phyloP scores from a whole-genome alignment of 2,329 filamentous ascomycete species.

The Rhinocladiella mackenziei region DNA sequence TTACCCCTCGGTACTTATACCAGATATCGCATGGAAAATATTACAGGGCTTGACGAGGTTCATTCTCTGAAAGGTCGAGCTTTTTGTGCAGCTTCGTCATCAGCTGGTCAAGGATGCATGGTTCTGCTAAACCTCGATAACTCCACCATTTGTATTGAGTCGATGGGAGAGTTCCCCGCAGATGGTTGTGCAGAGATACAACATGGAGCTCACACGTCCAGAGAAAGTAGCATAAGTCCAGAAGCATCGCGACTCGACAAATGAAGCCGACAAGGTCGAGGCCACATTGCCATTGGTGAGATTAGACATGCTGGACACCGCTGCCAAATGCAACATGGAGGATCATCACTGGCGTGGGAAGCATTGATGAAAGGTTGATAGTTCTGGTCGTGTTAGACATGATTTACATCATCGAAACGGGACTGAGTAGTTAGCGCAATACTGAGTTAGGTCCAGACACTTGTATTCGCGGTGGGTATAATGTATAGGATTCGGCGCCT shows the following conservation, averaged over 20 bases:
- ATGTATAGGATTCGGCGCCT: too few species aligned
- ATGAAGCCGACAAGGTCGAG: background rate
- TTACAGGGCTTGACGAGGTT: conserved; percentile 7
- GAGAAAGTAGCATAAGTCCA: conserved; percentile 1
- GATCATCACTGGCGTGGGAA: too few species aligned
- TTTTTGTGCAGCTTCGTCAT: background rate
- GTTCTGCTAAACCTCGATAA: background rate
- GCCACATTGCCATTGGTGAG: too few species aligned
- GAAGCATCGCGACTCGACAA: background rate
- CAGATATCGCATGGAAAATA: conserved; percentile 11
- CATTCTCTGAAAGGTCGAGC: background rate
- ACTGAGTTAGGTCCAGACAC: too few species aligned
- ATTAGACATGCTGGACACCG: background rate
- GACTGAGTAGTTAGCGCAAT: too few species aligned
- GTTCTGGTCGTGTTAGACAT: too few species aligned
- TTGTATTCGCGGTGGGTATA: too few species aligned
- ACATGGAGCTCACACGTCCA: background rate
- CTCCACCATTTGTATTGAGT: background rate
- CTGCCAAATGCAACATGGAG: too few species aligned
- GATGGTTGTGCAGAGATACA: too few species aligned
- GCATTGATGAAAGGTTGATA: too few species aligned
- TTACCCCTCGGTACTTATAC: conserved; percentile 14
- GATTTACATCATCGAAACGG: too few species aligned
- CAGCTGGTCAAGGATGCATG: background rate
- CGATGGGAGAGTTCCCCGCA: too few species aligned